Evolutionary conservation across 2,329 filamentous ascomycete species (phyloP), one percentile per base, ranked within the genome.

Genomic region (Trichoderma brevicompactum): DNA sequence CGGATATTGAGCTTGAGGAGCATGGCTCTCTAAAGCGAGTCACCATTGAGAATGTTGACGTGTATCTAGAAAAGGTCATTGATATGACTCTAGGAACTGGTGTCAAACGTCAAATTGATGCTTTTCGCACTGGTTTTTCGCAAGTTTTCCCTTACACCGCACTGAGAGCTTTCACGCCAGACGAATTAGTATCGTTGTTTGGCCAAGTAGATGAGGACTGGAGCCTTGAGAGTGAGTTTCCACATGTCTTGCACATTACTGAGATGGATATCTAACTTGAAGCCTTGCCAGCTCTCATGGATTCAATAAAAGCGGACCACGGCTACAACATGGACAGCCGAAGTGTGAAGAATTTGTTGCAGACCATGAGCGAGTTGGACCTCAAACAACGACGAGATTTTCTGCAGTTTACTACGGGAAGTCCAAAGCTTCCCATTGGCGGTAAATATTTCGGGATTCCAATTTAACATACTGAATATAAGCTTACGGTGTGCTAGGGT

Each of bases 271-370:
- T 13, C 17, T 32, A 13, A 65, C 46, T 68, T 72, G 55, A 72
- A 66, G 15, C n/a, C 12, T 34, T 67, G 53, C 49, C 67, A 95
- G 92, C 95, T 66, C 87, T 99, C 46, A 96, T 96, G 87, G 95
- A 99, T 74, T 97, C 94, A 0, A 94, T 99, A 81, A 99, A 99
- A 80, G 95, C 95, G 34, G 95, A 99, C 72, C 95, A 99, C 75
- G 95, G 95, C 8, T 99, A 92, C 82, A 99, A 98, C 72, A 95
- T 99, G 87, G 95, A 99, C 75, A 98, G 94, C 82, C 92, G 90
- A 80, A 97, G 91, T 73, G 93, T 99, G 54, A 92, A 90, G 72
- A 98, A 99, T 72, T 77, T 99, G 69, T 83, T 99, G 17, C 93
- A 97, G 73, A 90, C 90, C 9, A 98, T 99, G 95, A 97, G 93